phyloP scores from a whole-genome alignment of 345 rosid genomes.

The Moricandia arvensis region DNA sequence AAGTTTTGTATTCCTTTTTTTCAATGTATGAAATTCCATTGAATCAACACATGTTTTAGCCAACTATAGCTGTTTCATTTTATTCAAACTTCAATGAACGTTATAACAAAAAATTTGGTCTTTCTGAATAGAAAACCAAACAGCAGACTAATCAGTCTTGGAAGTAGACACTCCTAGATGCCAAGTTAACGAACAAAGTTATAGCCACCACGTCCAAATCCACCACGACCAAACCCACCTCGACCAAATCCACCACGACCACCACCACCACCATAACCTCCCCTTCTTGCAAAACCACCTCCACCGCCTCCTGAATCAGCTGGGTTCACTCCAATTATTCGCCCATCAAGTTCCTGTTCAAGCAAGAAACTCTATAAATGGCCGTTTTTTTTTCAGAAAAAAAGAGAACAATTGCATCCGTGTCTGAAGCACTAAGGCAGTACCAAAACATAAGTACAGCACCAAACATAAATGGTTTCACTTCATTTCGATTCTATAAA shows the following conservation, averaged over 20 bases:
- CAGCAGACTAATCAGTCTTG: slow-evolving; percentile 8
- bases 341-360: slow-evolving; percentile 30
- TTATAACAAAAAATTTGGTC: slow-evolving; percentile 15
- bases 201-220: slow-evolving; percentile 14
- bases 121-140: slow-evolving; percentile 7
- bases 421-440: slow-evolving; percentile 18
- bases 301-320: slow-evolving; percentile 37
- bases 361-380: slow-evolving; percentile 14
- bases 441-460: slow-evolving; percentile 7
- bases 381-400: neutral
- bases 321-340: slow-evolving; percentile 20
- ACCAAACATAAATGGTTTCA: neutral
- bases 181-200: slow-evolving; percentile 25
- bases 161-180: neutral
- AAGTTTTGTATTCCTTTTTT: neutral
- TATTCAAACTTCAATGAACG: slow-evolving; percentile 16
- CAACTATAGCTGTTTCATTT: slow-evolving; percentile 13
- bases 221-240: slow-evolving; percentile 16
- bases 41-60: slow-evolving; percentile 11
- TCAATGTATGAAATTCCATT: neutral
- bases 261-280: slow-evolving; percentile 35
- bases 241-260: slow-evolving; percentile 19
- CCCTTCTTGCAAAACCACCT: slow-evolving; percentile 32
- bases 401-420: neutral
- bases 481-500: neutral